Evolutionary conservation across 2,329 filamentous ascomycete genomes (phyloP), one percentile per base, ranked within the genome.

Genomic region (Calonectria fujianensis): DNA sequence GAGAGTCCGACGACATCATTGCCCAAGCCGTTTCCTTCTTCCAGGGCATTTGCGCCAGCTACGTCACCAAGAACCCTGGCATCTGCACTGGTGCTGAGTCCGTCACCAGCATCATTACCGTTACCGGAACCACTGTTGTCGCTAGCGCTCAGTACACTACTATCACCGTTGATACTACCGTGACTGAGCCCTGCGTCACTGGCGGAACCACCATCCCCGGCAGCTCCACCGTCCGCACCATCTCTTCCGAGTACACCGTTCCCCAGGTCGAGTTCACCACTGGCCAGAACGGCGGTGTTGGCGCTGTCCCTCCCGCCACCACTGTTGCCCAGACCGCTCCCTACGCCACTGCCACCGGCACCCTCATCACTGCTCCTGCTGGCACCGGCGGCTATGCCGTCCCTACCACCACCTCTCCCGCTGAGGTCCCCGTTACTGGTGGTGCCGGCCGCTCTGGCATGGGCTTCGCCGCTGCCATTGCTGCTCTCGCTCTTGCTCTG

Each of bases 41-140:
- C 89, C 93, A 96, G 85, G 96, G 96, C 84, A 95, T 98, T 86
- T 98, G 96, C 88, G 95, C 94, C 73, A 87, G 90, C 69, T 93
- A 93, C 85, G 90, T 95, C 45, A 88, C 90, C 20, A 81, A 90
- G 83, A 98, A 98, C 91, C 95, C 96, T n/a, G 94, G 90, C 77
- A 94, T 98, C 81, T 91, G 95, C 82, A 97, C 94, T 65, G 92
- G 91, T 76, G 92, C 95, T 79, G 92, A 94, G 31, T 88, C 89
- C 50, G 87, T 92, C 83, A 91, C 91, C 80, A 89, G 89, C 70
- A 90, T 93, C 85, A 88, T 91, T 82, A 90, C 90, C 39, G 87
- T 88, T 74, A 87, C 88, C 18, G 84, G 88, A 59, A 86, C 87
- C 31, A 91, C 90, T 72, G 89, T 88, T 73, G 85, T 91, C 80